Evolutionary conservation across 208 protist species (phyloP), one percentile per base, ranked within the genome.

Genomic region (Acanthamoeba healyi): DNA sequence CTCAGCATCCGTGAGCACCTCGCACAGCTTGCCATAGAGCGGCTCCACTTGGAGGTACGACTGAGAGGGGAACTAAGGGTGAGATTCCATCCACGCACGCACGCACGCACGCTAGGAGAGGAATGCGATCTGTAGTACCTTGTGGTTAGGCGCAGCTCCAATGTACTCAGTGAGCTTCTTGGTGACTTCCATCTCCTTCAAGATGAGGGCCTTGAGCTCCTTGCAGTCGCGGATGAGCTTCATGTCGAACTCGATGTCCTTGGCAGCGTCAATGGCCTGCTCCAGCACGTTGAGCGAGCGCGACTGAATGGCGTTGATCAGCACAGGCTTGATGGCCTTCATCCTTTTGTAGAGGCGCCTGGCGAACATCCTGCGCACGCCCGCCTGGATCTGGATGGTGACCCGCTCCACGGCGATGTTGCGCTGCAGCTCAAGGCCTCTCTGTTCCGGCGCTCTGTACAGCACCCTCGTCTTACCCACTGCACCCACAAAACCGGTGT

Each of bases 241-340:
- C 82, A 90, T 90, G 40, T 54, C 49, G 34, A 90, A 90, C 49
- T 90, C 82, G 51, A 90, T 90, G 29, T 90, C 82, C 40, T 90
- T 90, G 36, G 82, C 34, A 7, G 29, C 17, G 4, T 90, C 82
- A 26, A 90, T 54, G 34, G 82, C 82, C 34, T n/a, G 32, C 49
- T 54, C 36, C 24, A 90, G 54, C 29, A 24, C 82, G 29, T 54
- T 14, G 9, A 90, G 51, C 26, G 44, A 34, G 19, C 82, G 29
- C 19, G 82, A 6, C 34, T 90, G 26, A 46, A 90, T 90, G 40
- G 82, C 82, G 14, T 58, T 63, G 44, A 65, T 6, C 6, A 90
- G 82, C 19, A 90, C 40, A 9, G 82, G 82, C 54, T 90, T 90
- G 82, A 65, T 38, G 26, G 51, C 82, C 14, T 32, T 14, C 42